Conservation (phyloP, 768 basidiomycete genomes). For the Suillus plorans region DNA sequence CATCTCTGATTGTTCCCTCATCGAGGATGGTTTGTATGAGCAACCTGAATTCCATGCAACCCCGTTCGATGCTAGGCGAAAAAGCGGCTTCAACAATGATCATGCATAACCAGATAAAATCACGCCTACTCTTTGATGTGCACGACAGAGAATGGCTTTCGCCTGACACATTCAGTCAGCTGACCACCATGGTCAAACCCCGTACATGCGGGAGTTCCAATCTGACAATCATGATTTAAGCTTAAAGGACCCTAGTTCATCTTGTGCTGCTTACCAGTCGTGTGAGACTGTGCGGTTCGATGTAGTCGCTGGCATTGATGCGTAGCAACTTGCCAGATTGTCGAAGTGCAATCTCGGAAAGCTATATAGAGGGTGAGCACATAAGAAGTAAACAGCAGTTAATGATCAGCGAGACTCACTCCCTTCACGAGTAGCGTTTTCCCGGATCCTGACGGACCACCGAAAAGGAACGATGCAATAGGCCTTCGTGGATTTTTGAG, state of each 20-base stretch:
- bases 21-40: slow-evolving; percentile 46
- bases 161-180: slow-evolving; percentile 42
- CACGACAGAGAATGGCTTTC: slow-evolving; percentile 38
- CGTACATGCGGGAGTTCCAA: slow-evolving; percentile 35
- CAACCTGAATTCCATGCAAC: slow-evolving; percentile 40
- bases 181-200: slow-evolving; percentile 44
- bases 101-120: neutral
- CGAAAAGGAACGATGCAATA: slow-evolving; percentile 46
- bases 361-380: slow-evolving; percentile 5
- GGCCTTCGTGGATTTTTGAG: slow-evolving; percentile 43
- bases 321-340: slow-evolving; percentile 39
- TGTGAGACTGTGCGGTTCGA: slow-evolving; percentile 40
- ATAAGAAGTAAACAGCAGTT: neutral
- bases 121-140: slow-evolving; percentile 21
- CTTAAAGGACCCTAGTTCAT: neutral
- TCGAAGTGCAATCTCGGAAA: slow-evolving; percentile 45
- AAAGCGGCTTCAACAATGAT: neutral
- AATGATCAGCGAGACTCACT: neutral
- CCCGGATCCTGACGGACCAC: slow-evolving; percentile 36
- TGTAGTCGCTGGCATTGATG: slow-evolving; percentile 47
- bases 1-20: slow-evolving; percentile 45
- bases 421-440: slow-evolving; percentile 45
- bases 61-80: slow-evolving; percentile 36
- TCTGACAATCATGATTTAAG: slow-evolving; percentile 9
- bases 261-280: slow-evolving; percentile 24